Conservation (phyloP, 352 stramenopile species). For the Thraustochytrium striatum region DNA sequence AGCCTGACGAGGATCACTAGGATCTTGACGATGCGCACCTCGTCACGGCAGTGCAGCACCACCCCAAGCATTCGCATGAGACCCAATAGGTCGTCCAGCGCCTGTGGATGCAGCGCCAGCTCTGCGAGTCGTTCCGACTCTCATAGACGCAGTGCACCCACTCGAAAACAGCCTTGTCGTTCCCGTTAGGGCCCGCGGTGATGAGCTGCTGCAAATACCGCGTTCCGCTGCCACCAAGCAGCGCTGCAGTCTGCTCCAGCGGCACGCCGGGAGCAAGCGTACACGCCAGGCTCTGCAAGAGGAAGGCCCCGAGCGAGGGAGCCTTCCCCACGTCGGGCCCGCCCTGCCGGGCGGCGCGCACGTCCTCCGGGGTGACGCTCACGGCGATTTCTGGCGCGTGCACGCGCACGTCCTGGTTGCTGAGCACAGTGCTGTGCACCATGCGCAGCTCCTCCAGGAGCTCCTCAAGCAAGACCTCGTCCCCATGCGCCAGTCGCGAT, state of each 20-base stretch:
- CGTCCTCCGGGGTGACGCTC: too few relatives aligned
- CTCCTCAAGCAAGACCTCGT: too few relatives aligned
- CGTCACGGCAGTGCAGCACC: background rate
- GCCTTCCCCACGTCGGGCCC: too few relatives aligned
- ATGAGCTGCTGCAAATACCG: conserved; percentile 16
- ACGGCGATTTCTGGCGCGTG: too few relatives aligned
- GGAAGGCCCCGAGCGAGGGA: conserved; percentile 14
- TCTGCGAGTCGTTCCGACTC: conserved; percentile 21
- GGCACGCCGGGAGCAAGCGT: background rate
- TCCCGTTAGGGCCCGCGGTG: background rate
- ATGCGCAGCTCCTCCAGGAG: too few relatives aligned
- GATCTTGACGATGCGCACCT: background rate
- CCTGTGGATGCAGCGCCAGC: background rate
- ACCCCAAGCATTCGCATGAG: background rate
- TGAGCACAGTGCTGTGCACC: too few relatives aligned
- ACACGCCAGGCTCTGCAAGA: background rate
- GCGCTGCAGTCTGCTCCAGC: conserved; percentile 23
- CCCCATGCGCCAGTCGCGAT: too few relatives aligned
- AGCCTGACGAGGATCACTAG: background rate
- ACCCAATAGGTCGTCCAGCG: conserved; percentile 1
- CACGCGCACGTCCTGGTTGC: too few relatives aligned
- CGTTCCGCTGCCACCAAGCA: conserved; percentile 11
- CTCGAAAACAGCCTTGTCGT: background rate
- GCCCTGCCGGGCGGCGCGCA: too few relatives aligned
- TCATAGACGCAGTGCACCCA: conserved; percentile 22